These are phyloP conservation scores for Setaria viridis DNA, from an alignment of 202 grass and related monocot genomes.

Conservation along the genomic window DNA sequence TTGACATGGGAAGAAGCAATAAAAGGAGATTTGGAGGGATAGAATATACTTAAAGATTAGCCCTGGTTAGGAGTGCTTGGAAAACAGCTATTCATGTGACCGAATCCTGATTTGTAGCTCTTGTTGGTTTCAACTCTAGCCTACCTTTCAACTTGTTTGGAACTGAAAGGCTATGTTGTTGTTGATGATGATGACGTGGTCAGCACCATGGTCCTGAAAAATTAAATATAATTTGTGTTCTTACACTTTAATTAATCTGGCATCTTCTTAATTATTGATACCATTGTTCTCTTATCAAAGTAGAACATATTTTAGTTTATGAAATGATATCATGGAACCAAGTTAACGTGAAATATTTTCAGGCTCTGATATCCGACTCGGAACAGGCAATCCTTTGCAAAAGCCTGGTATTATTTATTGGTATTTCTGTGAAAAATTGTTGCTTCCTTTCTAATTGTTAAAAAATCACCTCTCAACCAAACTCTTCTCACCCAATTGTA, in stretches of 20 bases:
- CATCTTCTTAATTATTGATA: slow-evolving; percentile 30
- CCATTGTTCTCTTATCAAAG: slow-evolving; percentile 12
- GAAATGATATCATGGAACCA: slow-evolving; percentile 15
- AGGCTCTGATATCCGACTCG: slow-evolving; percentile 72
- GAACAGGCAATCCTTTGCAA: slow-evolving; percentile 95
- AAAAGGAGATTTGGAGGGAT: no score
- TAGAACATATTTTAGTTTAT: slow-evolving; percentile 24
- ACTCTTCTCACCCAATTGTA: slow-evolving; percentile 48
- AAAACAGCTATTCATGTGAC: no score
- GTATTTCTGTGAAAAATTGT: slow-evolving; percentile 14
- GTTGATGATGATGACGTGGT: neutral
- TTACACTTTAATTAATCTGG: neutral
- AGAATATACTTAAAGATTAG: no score
- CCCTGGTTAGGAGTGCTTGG: no score
- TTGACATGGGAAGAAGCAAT: no score
- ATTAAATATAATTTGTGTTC: neutral
- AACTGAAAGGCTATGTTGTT: no score
- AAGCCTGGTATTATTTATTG: slow-evolving; percentile 69
- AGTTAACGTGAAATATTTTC: slow-evolving; percentile 51
- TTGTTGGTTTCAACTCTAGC: no score
- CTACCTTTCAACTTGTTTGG: no score
- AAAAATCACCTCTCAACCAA: slow-evolving; percentile 5
- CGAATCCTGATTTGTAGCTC: no score
- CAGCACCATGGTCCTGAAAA: neutral
- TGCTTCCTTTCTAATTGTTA: slow-evolving; percentile 19